Base-by-base conservation (phyloP, 73 alveolate genomes). In the Paramecium primaurelia region DNA sequence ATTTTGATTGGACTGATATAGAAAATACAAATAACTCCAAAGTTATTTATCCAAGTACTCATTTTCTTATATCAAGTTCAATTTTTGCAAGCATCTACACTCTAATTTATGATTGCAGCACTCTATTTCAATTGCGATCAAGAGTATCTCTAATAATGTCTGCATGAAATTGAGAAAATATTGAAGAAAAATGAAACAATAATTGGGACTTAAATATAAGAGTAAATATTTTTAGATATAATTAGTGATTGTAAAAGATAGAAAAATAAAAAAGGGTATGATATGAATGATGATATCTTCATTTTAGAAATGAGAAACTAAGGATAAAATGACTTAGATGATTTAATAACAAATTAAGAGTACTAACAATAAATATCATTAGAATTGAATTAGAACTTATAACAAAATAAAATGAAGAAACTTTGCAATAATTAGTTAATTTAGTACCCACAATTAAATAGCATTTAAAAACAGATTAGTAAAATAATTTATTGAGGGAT, bases 1-100 rank as follows among this genome's bases (percentile, higher is more conserved):
- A 80, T 80, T 80, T 25, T 80, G 91, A 80, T 80, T 80, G 91
- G 91, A 80, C 91, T 45, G 58, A 80, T 47, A 26, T 45, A 25
- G 44, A 44, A 25, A 80, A 80, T 36, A 44, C 47, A 44, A 45
- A 26, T 42, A 80, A 47, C 22, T 11, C 91, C 12, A 73, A 54
- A 73, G 59, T 73, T 34, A 40, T 73, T 36, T 80, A 45, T 80
- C 91, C 91, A 80, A 47, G 91, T 80, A 80, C 12, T 10, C 37
- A 45, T 80, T 37, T 25, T 25, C 28, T 18, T 49, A 47, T 45
- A 26, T 32, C 34, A 80, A 54, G 91, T 80, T n/a, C 22, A 45
- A 44, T 45, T 49, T 47, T 42, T 80, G 20, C 58, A 40, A 25
- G 77, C 77, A 26, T 25, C 75, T 8, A 47, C 91, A 1, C 58